Base-by-base conservation (phyloP, 805 yeast genomes). In the Kodamaea sagamina region DNA sequence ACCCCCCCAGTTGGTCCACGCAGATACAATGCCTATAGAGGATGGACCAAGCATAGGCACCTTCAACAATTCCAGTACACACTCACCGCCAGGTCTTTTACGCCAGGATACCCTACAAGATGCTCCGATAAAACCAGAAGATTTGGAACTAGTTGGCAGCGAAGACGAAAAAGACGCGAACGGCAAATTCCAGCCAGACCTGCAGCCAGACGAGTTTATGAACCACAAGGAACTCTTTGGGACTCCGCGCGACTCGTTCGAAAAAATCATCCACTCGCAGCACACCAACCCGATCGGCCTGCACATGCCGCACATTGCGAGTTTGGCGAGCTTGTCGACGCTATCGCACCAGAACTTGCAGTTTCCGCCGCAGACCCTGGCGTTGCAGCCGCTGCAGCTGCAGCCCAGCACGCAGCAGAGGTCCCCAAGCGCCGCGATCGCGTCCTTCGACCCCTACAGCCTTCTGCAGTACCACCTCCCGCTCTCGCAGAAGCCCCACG, bases 51-150 rank as follows among this genome's bases (percentile, higher is more conserved):
- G 58, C 42, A 57, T 59, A 18, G 68, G 67, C 17, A 62, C 65
- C 11, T 65, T 60, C 52, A 61, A 55, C 29, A 52, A 49, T 18
- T 40, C 46, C 12, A 34, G 31, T 17, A 32, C 42, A 8, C 36
- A 22, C 46, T 46, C 53, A 41, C 43, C 52, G 2, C 39, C 49
- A 2, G 42, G 39, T 32, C 28, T 41, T 42, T 35, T 27, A 18
- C 18, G 51, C 17, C 75, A 68, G 48, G 73, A 67, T 45, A 68
- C 73, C 3, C 68, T 66, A 45, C 71, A 63, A 44, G 77, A 68
- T 51, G 68, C 67, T 4, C 47, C 65, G 38, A 61, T 68, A 22
- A 63, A 59, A 36, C 61, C 58, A 25, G 72, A 68, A 36, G 74
- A 70, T 44, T 54, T 68, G 46, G 71, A 67, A 47, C 43, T 58